Base-by-base conservation (phyloP, 345 rosid species). In the Pistacia integerrima region DNA sequence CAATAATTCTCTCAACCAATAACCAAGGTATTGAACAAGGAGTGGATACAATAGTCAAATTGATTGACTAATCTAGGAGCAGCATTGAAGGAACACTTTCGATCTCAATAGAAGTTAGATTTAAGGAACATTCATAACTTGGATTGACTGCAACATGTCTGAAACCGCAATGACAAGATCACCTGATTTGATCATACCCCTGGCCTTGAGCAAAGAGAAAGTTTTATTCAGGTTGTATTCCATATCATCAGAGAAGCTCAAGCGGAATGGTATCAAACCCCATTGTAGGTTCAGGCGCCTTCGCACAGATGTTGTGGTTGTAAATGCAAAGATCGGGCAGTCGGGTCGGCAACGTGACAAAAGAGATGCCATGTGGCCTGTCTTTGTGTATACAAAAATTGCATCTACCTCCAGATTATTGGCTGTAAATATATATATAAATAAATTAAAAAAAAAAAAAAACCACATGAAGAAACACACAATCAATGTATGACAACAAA, bases 161-260 rank as follows among this genome's bases (percentile, higher is more conserved):
- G 99, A 96, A 46, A 93, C 98, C 16, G 99, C 98, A 60, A 96
- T 85, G 36, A 96, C 97, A 41, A 93, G 98, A 81, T 93, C 97
- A 69, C 99, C 99, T 14, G 99, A 92, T 83, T 92, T 92, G 74
- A 93, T 87, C 99, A 96, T 96, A 58, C 98, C 99, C 79, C 99
- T 85, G 64, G 99, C 88, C 86, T 96, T 96, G 77, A 96, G 95
- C 75, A 96, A 79, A 10, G 98, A 88, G 86, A 93, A 96, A 41
- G 98, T 96, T 80, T 87, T 93, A 82, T 93, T 92, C 33, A 96
- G 86, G 88, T 93, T 89, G 90, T 81, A 88, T 68, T 96, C 99
- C 99, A 93, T 96, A 77, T 96, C 98, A 49, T 93, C 97, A 0
- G 95, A 76, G 87, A 96, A 93, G 83, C 95, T 90, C 77, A 96